Base-by-base conservation (phyloP, 371 early-diverging fungal species). In the Catenaria anguillulae region DNA sequence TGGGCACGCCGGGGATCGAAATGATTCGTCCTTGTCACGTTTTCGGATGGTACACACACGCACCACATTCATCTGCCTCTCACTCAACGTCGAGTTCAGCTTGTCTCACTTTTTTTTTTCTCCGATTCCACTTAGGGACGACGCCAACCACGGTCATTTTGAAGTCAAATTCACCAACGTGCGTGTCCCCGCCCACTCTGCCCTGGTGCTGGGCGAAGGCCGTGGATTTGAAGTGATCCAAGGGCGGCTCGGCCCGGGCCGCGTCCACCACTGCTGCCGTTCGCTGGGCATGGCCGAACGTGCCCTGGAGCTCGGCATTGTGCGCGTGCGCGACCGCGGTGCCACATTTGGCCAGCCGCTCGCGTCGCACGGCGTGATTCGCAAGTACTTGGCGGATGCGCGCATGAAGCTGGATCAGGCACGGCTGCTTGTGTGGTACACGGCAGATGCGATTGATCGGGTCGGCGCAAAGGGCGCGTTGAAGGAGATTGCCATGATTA, bases 181-280 rank as follows among this genome's bases (percentile, higher is more conserved):
- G 56, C 79, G 84, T 63, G 90, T 97, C 21, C 93, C 93, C 5
- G 73, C 74, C 5, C 26, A 29, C 29, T 83, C 84, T 55, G 91
- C 92, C 71, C 83, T 97, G 60, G 71, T 97, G 33, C 77, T 91
- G 52, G 95, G 95, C 42, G 91, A 92, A 70, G 97, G 97, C 40
- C 84, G 95, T 63, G 97, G 97, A 0, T 95, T 97, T 70, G 97
- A 97, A 68, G 82, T 97, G 43, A 87, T 94, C 63, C 96, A 97
- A 75, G 93, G 94, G 31, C 84, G 97, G 19, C 77, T 97, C 23
- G 97, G 97, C 15, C 94, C 94, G 40, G 92, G 87, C 56, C 79
- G 84, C 67, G 81, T 84, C 61, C 84, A 84, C 63, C 82, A 84
- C 66, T 79, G 87, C 78, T 77, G 70, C 62, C 69, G 95, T 58